These are phyloP conservation scores for Metschnikowia anglica DNA, from an alignment of 805 yeast species.

Conservation along the genomic window DNA sequence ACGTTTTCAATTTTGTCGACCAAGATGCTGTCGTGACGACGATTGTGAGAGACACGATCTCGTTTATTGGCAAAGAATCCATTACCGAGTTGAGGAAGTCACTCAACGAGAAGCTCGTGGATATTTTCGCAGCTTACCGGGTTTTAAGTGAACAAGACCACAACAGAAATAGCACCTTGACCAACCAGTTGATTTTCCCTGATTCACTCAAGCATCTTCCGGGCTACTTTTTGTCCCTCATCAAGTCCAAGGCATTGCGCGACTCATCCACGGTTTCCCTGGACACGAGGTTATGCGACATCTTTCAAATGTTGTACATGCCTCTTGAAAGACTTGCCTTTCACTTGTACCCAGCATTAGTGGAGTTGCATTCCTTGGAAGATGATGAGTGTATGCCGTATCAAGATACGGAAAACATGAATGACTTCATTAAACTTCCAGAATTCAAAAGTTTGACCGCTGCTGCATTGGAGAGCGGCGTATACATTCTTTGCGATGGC, in stretches of 20 bases:
- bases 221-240: conserved; percentile 62
- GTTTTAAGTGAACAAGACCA: conserved; percentile 47
- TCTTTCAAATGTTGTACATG: conserved; percentile 50
- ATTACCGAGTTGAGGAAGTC: conserved; percentile 40
- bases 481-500: conserved; percentile 75
- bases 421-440: conserved; percentile 51
- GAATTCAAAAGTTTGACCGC: conserved; percentile 44
- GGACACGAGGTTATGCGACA: conserved; percentile 63
- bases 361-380: conserved; percentile 65
- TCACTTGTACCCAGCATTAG: conserved; percentile 76
- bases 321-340: conserved; percentile 57
- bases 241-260: conserved; percentile 64
- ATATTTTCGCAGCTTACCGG: conserved; percentile 49
- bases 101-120: conserved; percentile 40
- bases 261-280: conserved; percentile 49
- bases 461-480: conserved; percentile 62
- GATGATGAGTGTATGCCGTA: conserved; percentile 50
- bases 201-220: conserved; percentile 73
- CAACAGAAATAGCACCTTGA: conserved; percentile 32
- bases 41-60: conserved; percentile 40
- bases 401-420: conserved; percentile 38
- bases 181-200: conserved; percentile 75
- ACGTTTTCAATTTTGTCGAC: conserved; percentile 77
- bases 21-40: conserved; percentile 49
- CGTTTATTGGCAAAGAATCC: conserved; percentile 42